These are phyloP conservation scores for Tuber brumale DNA, from an alignment of 495 filamentous ascomycete genomes.

Conservation along the genomic window DNA sequence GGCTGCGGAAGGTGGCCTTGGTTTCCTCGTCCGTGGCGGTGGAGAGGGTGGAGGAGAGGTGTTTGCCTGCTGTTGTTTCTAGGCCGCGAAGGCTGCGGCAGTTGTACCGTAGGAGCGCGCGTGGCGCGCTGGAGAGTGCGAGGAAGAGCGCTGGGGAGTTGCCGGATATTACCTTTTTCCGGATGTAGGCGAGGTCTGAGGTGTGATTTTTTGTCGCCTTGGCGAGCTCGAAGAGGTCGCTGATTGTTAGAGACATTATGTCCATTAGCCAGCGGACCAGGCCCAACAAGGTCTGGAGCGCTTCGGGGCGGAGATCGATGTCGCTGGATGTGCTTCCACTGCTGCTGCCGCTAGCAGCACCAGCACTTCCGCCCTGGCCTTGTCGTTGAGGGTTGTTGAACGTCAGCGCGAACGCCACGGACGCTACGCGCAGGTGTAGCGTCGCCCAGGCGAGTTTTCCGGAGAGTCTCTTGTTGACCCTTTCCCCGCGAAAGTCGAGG, in stretches of 20 bases:
- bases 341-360: neutral
- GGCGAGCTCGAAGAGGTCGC: slow-evolving; percentile 41
- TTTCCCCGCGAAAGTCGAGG: slow-evolving; percentile 39
- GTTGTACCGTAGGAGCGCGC: slow-evolving; percentile 41
- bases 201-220: slow-evolving; percentile 18
- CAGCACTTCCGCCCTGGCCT: neutral
- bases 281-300: slow-evolving; percentile 36
- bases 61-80: slow-evolving; percentile 35
- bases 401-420: slow-evolving; percentile 39
- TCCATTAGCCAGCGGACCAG: slow-evolving; percentile 44
- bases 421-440: slow-evolving; percentile 39
- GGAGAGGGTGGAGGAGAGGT: slow-evolving; percentile 18
- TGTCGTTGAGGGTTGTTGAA: slow-evolving; percentile 38
- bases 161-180: slow-evolving; percentile 29
- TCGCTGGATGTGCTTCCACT: slow-evolving; percentile 19
- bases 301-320: slow-evolving; percentile 36
- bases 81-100: slow-evolving; percentile 37
- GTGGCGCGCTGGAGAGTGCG: slow-evolving; percentile 38
- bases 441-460: slow-evolving; percentile 41
- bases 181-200: neutral
- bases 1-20: slow-evolving; percentile 31
- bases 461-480: slow-evolving; percentile 28
- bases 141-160: slow-evolving; percentile 43
- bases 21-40: slow-evolving; percentile 35
- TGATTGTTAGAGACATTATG: slow-evolving; percentile 40